Evolutionary conservation across 2,329 filamentous ascomycete species (phyloP), one percentile per base, ranked within the genome.

Genomic region (Colletotrichum melonis): DNA sequence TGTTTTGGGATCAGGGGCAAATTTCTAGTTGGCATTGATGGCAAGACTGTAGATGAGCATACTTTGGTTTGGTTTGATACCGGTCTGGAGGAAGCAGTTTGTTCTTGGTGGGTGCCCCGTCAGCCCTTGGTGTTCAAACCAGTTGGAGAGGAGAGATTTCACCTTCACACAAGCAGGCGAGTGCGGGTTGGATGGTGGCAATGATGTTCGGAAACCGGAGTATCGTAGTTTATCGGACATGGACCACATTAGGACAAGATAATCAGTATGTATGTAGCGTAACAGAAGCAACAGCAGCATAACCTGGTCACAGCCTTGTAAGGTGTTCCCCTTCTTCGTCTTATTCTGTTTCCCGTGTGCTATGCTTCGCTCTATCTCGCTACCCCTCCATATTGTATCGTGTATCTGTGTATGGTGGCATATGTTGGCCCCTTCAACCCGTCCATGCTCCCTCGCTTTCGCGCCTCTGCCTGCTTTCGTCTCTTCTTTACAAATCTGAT

Each of bases 1-100:
- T 24, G 60, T 63, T 54, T 63, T 63, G 46, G 46, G 60, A 35
- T 16, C 60, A 63, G 60, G 46, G 60, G 46, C 46, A 7, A 54
- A 5, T 35, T 52, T 26, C 19, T n/a, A 9, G 2, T 49, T 49
- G 42, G 42, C 42, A 49, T 49, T 49, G 42, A n/a, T 19, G 42
- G 42, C 6, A 49, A 49, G 19, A 49, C 30, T 22, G 22, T 14
- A 63, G 26, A 63, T 52, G 30, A 30, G 46, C 26, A 63, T 26
- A 63, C 42, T 63, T 63, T 32, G n/a, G n/a, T 54, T 54, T 52
- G 60, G 24, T 52, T 30, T 32, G 42, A n/a, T 22, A 7, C 46
- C 14, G 28, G 60, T 52, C n/a, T 7, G 4, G 6, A 32, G 9
- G 35, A 63, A 7, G 42, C 16, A 14, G 42, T 42, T 26, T 63